Evolutionary conservation across 768 basidiomycete genomes (phyloP).

Genomic region (Pisolithus sp.): DNA sequence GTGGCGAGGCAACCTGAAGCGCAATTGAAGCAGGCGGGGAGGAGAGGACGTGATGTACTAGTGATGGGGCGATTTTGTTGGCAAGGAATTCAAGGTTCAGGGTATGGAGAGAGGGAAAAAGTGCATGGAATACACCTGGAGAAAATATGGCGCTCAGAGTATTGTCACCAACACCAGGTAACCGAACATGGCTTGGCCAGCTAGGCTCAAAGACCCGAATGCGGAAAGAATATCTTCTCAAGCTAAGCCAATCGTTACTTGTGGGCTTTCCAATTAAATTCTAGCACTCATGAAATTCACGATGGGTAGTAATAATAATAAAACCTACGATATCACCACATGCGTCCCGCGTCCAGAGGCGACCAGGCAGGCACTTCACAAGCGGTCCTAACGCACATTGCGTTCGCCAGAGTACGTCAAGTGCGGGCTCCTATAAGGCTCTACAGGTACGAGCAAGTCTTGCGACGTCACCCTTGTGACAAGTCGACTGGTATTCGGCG

Average conservation of each 20-base stretch:
- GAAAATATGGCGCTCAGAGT: constrained; percentile 15
- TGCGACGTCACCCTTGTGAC: constrained; percentile 21
- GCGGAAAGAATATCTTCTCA: constrained; percentile 21
- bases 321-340: constrained; percentile 19
- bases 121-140: constrained; percentile 12
- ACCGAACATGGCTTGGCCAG: constrained; percentile 6
- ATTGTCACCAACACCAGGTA: constrained; percentile 22
- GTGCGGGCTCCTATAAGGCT: constrained; percentile 20
- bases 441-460: constrained; percentile 26
- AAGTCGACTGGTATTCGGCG: constrained; percentile 10
- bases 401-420: constrained; percentile 26
- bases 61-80: constrained; percentile 11
- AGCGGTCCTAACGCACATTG: constrained; percentile 25
- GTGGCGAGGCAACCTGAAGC: constrained; percentile 20
- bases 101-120: constrained; percentile 21
- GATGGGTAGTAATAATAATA: not conserved
- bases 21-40: constrained; percentile 16
- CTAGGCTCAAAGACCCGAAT: constrained; percentile 20
- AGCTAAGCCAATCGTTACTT: constrained; percentile 15
- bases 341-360: constrained; percentile 17
- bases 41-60: constrained; percentile 16
- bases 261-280: constrained; percentile 16
- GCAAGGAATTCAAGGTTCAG: constrained; percentile 25
- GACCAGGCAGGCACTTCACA: constrained; percentile 22
- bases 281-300: constrained; percentile 4